Evolutionary conservation across 805 yeast genomes (phyloP), one percentile per base, ranked within the genome.

Genomic region (Kodamaea kaohsiungensis): DNA sequence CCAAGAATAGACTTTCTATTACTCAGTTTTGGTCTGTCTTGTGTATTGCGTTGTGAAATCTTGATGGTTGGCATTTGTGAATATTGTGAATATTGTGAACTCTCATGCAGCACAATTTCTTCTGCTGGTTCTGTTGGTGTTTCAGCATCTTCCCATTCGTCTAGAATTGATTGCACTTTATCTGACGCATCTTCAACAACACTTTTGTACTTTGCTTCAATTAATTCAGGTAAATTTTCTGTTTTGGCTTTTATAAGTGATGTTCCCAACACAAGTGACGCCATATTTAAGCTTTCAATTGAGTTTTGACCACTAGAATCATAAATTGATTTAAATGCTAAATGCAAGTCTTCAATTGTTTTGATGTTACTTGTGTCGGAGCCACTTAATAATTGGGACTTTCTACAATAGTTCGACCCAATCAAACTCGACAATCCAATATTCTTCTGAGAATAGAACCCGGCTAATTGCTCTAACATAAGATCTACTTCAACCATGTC

Each of bases 401-500:
- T 62, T 68, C 43, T 52, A 57, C 46, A 57, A 55, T 19, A 62
- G 65, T 40, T 57, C 13, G 52, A 30, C 33, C 52, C 53, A 13
- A 57, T 52, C 18, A 56, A 43, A 42, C 65, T 62, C 3, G 51
- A 27, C 18, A 63, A 48, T 6, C n/a, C 13, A 13, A 58, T 58
- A 1, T 60, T 64, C 17, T 60, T 55, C 2, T 51, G 49, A 4
- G 56, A 43, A 52, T 61, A 70, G 46, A 64, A 65, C n/a, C 49
- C 48, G 16, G 59, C 59, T 45, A 71, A 50, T 50, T 72, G 77
- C 10, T 57, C 56, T 18, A 74, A 37, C 77, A 73, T 72, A 13
- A 66, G 61, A 49, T 71, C 73, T 19, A 73, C 52, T 50, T 72
- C 77, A 1, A 50, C 55, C 7, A 66, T 46, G 25, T 67, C 66